Evolutionary conservation across 2,329 filamentous ascomycete species (phyloP), one percentile per base, ranked within the genome.

Genomic region (Aureobasidium sp.): DNA sequence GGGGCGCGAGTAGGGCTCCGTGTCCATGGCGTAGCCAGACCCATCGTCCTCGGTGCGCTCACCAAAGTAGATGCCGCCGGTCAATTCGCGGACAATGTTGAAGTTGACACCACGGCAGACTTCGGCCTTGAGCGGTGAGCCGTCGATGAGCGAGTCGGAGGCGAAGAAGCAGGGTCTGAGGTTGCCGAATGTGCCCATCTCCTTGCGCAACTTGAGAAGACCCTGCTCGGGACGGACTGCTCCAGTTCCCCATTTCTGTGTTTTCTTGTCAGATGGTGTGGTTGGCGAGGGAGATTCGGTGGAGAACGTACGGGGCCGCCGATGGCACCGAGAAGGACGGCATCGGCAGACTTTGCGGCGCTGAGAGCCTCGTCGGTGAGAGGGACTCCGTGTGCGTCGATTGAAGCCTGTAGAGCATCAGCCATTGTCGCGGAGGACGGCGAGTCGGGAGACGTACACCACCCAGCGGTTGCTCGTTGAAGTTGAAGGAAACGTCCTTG

Each of bases 111-210:
- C 92, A 64, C 85, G 82, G 81, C 89, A 95, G 64, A 96, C 82
- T 3, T 88, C 83, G 59, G 88, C 85, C 77, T 95, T 95, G 64
- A 97, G 84, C 0, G 93, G 93, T 11, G 91, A 96, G 70, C 81
- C 83, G 53, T 92, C 86, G 69, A 96, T 86, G 53, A 96, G 86
- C 29, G 85, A 83, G 57, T 93, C 89, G 0, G 91, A 92, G 54
- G 90, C 90, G 78, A 99, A 97, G 82, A 89, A 95, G 82, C 93
- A 97, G 10, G 92, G 93, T 6, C 93, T 87, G 61, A 97, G 85
- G 83, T 97, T 97, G 68, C 92, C 93, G 77, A 95, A 97, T 60
- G 93, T 90, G 70, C 83, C 82, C 81, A 97, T 89, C 76, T 96
- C 89, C 77, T 95, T 96, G 77, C 93, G 90, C 58, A 97, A 88